Evolutionary conservation across 768 basidiomycete species (phyloP), one percentile per base, ranked within the genome.

Genomic region (Boletus subcaerulescens): DNA sequence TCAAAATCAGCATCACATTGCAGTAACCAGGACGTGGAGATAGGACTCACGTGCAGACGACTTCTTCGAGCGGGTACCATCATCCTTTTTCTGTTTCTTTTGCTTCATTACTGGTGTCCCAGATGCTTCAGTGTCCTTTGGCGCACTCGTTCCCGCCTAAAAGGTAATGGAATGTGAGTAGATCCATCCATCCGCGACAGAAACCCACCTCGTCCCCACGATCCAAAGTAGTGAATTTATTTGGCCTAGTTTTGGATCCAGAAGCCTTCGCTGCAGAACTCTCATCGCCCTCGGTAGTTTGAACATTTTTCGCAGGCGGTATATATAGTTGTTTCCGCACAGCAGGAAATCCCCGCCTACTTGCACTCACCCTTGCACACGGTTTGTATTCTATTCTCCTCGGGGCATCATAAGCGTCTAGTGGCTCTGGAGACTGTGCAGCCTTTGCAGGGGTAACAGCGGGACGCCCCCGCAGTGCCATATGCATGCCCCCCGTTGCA

Each of bases 21-120:
- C 43, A 50, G 31, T 6, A 20, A 54, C 14, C 24, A 50, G 7
- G 39, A 4, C 26, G 39, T 10, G 9, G 15, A 45, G 11, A 15
- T 7, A 7, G 15, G 31, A 53, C 65, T 51, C 45, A 69, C 67
- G 4, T 12, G 52, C 35, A 42, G 59, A 54, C 43, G 48, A 20
- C 33, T 52, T 53, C 35, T 55, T 49, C 18, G 38, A 3, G 18
- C 8, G 32, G 18, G 40, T 10, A 7, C 12, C 14, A 3, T 26
- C 59, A 43, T 52, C 55, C 22, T 48, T 62, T 50, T 53, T 60
- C 41, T 4, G 15, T 44, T 36, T 60, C 50, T 8, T 55, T 20
- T 18, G 43, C 45, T 48, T 63, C 41, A 52, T 65, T 32, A 8
- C 22, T 8, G 39, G 39, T 11, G 38, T 9, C 18, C 46, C 45